Evolutionary conservation across 2,329 filamentous ascomycete species (phyloP).

Genomic region (Lecanoromycetidae sp.): DNA sequence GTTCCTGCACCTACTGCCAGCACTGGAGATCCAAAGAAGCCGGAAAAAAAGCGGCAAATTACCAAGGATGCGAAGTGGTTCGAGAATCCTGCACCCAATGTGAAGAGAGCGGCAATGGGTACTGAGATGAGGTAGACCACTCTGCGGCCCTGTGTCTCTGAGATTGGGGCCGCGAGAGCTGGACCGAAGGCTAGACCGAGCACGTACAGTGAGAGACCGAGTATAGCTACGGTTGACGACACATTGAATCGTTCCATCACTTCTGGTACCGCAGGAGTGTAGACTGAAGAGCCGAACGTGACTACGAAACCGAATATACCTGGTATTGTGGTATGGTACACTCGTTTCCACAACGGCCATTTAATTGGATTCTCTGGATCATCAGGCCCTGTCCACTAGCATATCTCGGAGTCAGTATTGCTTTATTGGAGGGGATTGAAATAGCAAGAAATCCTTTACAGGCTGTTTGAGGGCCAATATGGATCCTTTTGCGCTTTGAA

Average conservation of each 20-base stretch:
- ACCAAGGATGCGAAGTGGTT: constrained; percentile 59
- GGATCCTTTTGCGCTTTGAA: too few species aligned
- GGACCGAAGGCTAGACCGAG: constrained; percentile 61
- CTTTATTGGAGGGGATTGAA: too few species aligned
- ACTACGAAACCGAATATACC: constrained; percentile 4
- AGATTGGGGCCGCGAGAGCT: constrained; percentile 59
- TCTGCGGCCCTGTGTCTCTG: constrained; percentile 57
- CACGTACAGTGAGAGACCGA: constrained; percentile 60
- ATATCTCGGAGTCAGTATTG: too few species aligned
- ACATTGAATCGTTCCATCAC: constrained; percentile 37
- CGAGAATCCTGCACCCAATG: constrained; percentile 31
- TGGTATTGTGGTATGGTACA: constrained; percentile 10
- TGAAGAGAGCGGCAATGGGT: constrained; percentile 47
- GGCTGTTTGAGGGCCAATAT: too few species aligned
- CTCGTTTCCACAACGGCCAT: constrained; percentile 9
- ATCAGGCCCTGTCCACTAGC: constrained; percentile 11
- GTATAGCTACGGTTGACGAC: constrained; percentile 28
- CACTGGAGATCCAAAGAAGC: constrained; percentile 56
- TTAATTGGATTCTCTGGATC: constrained; percentile 12
- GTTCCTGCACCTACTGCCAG: constrained; percentile 59
- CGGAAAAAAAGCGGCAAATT: constrained; percentile 64
- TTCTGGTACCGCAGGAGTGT: constrained; percentile 35
- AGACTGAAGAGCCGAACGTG: constrained; percentile 26
- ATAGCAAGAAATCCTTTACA: too few species aligned
- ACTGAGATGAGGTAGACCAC: constrained; percentile 58